A percentile compares a stretch with the other conserved stretches of the same genome.
phyloP scores from a whole-genome alignment of 371 early-diverging fungal genomes.

The Mortierella sp. region DNA sequence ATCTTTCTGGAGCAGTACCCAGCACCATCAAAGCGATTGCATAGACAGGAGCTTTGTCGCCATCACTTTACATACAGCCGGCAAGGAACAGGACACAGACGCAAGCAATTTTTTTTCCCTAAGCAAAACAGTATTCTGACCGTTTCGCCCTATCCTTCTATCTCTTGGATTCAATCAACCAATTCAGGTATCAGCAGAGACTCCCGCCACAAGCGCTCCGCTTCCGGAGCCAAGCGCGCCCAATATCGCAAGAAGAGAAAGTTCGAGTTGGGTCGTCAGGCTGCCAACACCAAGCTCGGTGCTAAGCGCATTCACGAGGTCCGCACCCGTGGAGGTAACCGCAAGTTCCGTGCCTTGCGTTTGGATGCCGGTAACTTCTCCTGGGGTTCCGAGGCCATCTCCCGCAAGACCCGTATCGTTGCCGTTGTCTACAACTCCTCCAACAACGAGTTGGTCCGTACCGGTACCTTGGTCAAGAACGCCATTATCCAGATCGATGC shows the following conservation, averaged over 20 bases:
- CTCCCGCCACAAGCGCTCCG: conserved; percentile 98
- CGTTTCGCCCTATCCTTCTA: conserved; percentile 4
- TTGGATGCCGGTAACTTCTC: conserved; percentile 98
- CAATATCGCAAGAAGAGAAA: conserved; percentile 99
- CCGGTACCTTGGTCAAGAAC: conserved; percentile 99
- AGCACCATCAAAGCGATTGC: neutral
- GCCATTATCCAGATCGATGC: conserved; percentile 99
- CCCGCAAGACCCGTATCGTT: conserved; percentile 97
- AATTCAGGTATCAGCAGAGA: conserved; percentile 95
- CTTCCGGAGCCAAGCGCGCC: conserved; percentile 99
- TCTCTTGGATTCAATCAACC: conserved; percentile 3
- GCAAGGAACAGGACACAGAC: neutral
- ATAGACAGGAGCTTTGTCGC: neutral
- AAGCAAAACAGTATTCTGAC: conserved; percentile 11
- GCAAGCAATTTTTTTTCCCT: conserved; percentile 5
- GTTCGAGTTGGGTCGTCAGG: conserved; percentile 99
- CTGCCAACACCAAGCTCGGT: conserved; percentile 99
- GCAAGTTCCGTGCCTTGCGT: conserved; percentile 99
- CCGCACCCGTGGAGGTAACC: conserved; percentile 99
- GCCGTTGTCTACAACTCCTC: conserved; percentile 99
- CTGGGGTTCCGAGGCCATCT: conserved; percentile 96
- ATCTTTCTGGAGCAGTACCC: neutral
- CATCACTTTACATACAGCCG: neutral
- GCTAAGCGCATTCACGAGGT: conserved; percentile 95
- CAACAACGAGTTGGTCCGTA: conserved; percentile 99